phyloP scores from a whole-genome alignment of 2,329 filamentous ascomycete species.

The Clonostachys sp. region DNA sequence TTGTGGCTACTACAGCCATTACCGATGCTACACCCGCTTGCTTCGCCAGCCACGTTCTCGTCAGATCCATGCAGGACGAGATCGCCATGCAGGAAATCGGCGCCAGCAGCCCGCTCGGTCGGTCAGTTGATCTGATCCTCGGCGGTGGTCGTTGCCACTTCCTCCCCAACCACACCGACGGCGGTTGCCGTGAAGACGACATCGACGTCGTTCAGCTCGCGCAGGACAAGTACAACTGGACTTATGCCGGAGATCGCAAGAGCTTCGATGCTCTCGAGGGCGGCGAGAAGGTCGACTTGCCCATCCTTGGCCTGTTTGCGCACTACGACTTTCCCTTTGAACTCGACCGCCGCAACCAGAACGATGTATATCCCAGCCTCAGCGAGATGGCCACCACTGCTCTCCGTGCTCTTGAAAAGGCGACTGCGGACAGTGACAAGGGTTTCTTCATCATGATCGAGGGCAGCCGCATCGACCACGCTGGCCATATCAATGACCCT shows the following conservation, averaged over 20 bases:
- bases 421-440: conserved; percentile 78
- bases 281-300: conserved; percentile 67
- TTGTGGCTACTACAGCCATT: conserved; percentile 92
- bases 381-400: conserved; percentile 89
- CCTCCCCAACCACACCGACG: conserved; percentile 72
- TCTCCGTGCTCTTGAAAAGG: conserved; percentile 71
- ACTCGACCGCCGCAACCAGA: conserved; percentile 77
- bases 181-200: conserved; percentile 78
- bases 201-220: conserved; percentile 73
- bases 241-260: conserved; percentile 66
- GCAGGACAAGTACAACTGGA: conserved; percentile 71
- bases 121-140: conserved; percentile 86
- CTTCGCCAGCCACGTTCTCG: conserved; percentile 56
- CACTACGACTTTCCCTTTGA: conserved; percentile 83
- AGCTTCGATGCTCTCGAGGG: conserved; percentile 71
- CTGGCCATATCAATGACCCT: conserved; percentile 80
- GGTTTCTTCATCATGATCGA: conserved; percentile 99
- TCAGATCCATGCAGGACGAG: conserved; percentile 65
- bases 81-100: conserved; percentile 93
- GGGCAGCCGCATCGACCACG: conserved; percentile 92
- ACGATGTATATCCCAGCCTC: conserved; percentile 79
- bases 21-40: conserved; percentile 96
- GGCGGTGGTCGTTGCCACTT: conserved; percentile 94
- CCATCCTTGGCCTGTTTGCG: conserved; percentile 83
- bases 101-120: conserved; percentile 71